phyloP scores from a whole-genome alignment of 2,329 filamentous ascomycete genomes.

The Botrytis tulipae region DNA sequence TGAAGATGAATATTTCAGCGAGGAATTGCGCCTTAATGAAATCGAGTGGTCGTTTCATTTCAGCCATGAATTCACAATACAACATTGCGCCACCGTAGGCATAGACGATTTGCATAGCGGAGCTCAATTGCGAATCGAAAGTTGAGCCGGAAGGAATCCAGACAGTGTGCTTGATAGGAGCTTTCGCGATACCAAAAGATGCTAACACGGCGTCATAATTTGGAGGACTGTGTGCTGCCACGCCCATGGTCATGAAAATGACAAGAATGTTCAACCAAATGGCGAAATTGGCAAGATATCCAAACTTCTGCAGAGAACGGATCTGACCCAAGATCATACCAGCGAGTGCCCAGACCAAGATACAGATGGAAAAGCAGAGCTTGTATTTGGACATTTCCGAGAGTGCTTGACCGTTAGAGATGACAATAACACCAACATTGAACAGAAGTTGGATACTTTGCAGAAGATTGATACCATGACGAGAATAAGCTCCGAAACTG shows the following conservation, averaged over 20 bases:
- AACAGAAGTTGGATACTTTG: slow-evolving; percentile 50
- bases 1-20: slow-evolving; percentile 41
- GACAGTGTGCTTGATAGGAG: slow-evolving; percentile 40
- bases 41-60: slow-evolving; percentile 47
- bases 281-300: slow-evolving; percentile 54
- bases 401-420: slow-evolving; percentile 52
- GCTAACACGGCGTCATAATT: slow-evolving; percentile 42
- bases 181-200: slow-evolving; percentile 31
- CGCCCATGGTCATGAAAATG: slow-evolving; percentile 54
- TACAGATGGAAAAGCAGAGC: slow-evolving; percentile 55
- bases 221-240: slow-evolving; percentile 48
- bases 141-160: slow-evolving; percentile 43
- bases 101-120: slow-evolving; percentile 52
- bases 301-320: slow-evolving; percentile 53
- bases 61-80: slow-evolving; percentile 56
- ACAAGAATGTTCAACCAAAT: slow-evolving; percentile 57
- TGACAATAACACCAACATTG: slow-evolving; percentile 51
- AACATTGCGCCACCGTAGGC: slow-evolving; percentile 54
- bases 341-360: slow-evolving; percentile 48
- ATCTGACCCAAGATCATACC: slow-evolving; percentile 56
- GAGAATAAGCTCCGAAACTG: slow-evolving; percentile 43
- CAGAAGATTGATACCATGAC: slow-evolving; percentile 48
- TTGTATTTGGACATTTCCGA: slow-evolving; percentile 48
- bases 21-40: slow-evolving; percentile 42
- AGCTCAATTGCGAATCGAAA: slow-evolving; percentile 48